Evolutionary conservation across 805 yeast species (phyloP).

Genomic region (Hanseniaspora guilliermondii): DNA sequence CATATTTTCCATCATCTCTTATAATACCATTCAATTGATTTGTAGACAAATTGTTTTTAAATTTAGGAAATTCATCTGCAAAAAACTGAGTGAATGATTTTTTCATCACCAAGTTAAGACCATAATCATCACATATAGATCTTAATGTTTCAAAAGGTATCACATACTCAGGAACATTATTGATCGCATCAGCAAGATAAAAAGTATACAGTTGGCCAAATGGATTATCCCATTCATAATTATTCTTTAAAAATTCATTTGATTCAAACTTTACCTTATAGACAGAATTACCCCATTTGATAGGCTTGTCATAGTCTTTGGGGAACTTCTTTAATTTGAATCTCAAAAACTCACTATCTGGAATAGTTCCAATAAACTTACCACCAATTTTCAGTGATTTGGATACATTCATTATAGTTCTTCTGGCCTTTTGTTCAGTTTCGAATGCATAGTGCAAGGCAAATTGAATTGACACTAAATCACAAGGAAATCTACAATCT

Average conservation of each 20-base stretch:
- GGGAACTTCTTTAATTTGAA: slow-evolving; percentile 46
- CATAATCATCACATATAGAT: slow-evolving; percentile 71
- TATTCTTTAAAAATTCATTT: slow-evolving; percentile 48
- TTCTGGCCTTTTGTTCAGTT: slow-evolving; percentile 64
- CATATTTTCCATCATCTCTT: slow-evolving; percentile 67
- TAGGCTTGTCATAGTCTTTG: slow-evolving; percentile 35
- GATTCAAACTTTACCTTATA: slow-evolving; percentile 74
- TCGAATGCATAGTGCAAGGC: slow-evolving; percentile 92
- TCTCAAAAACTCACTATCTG: slow-evolving; percentile 74
- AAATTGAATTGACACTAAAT: slow-evolving; percentile 80
- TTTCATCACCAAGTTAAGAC: slow-evolving; percentile 56
- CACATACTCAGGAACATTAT: slow-evolving; percentile 90
- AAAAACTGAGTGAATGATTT: slow-evolving; percentile 74
- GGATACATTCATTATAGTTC: slow-evolving; percentile 61
- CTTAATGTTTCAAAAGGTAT: slow-evolving; percentile 87
- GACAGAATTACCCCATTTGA: slow-evolving; percentile 70
- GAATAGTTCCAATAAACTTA: slow-evolving; percentile 82
- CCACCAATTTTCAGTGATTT: slow-evolving; percentile 73
- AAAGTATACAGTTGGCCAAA: slow-evolving; percentile 78
- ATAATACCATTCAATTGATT: slow-evolving; percentile 56
- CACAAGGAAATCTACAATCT: slow-evolving; percentile 63
- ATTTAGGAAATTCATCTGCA: slow-evolving; percentile 61
- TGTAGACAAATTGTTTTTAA: slow-evolving; percentile 46
- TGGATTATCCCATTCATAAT: slow-evolving; percentile 59
- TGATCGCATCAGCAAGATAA: slow-evolving; percentile 83